phyloP scores from a whole-genome alignment of 495 filamentous ascomycete species.

The Glutinoglossum americanum region DNA sequence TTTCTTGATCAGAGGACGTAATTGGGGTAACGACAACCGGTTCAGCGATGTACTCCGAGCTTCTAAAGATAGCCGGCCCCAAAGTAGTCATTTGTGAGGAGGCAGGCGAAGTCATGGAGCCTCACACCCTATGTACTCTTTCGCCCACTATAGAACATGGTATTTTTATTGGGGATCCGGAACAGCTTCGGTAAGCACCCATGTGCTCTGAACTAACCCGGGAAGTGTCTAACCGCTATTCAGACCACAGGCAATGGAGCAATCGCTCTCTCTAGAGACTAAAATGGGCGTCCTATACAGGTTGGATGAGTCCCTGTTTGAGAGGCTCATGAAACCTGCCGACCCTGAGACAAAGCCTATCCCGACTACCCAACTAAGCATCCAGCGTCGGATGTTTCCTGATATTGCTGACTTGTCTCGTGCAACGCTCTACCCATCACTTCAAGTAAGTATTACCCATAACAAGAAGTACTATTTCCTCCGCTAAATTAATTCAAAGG shows the following conservation, averaged over 20 bases:
- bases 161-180: slow-evolving; percentile 59
- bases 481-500: neutral
- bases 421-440: slow-evolving; percentile 37
- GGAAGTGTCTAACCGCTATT: too few relatives aligned
- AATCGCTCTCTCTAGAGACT: slow-evolving; percentile 30
- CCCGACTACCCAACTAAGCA: slow-evolving; percentile 35
- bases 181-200: slow-evolving; percentile 41
- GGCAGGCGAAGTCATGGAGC: slow-evolving; percentile 56
- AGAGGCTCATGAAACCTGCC: slow-evolving; percentile 34
- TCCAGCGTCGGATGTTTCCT: slow-evolving; percentile 58
- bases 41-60: slow-evolving; percentile 37
- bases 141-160: slow-evolving; percentile 47
- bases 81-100: slow-evolving; percentile 64
- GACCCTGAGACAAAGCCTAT: slow-evolving; percentile 14
- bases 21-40: slow-evolving; percentile 61
- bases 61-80: slow-evolving; percentile 33
- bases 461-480: too few relatives aligned
- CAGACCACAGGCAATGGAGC: too few relatives aligned
- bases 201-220: too few relatives aligned
- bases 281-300: slow-evolving; percentile 28
- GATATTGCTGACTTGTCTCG: slow-evolving; percentile 37
- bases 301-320: slow-evolving; percentile 47
- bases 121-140: slow-evolving; percentile 44
- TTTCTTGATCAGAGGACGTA: slow-evolving; percentile 28
- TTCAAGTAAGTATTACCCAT: too few relatives aligned